Base-by-base conservation (phyloP, 805 yeast genomes). In the Lipomyces starkeyi region DNA sequence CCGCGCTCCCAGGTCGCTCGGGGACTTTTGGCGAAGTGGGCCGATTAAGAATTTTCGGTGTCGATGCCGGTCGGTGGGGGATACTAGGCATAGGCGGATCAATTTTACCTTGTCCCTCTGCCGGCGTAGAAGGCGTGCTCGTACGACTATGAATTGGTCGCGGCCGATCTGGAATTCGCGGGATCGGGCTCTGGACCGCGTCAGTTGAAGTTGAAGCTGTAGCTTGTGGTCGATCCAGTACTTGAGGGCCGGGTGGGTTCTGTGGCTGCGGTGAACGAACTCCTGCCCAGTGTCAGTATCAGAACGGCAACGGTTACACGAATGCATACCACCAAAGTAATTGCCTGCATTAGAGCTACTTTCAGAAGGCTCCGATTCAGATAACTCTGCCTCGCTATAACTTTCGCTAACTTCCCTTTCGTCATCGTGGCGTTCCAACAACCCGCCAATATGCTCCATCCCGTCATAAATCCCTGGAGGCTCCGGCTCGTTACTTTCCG, bases 191-290 rank as follows among this genome's bases (percentile, higher is more conserved):
- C 47, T n/a, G 70, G 73, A 40, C 71, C 53, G 53, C n/a, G 32
- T 37, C 62, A 9, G 20, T n/a, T 14, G 56, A 35, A 37, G 94
- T 89, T 20, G 91, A 87, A 73, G 90, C 90, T 74, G 89, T 14
- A 57, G 17, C 22, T 20, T 17, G 61, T 11, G 61, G 29, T 32
- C 4, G 60, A 14, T 58, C 60, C 22, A 47, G 60, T 17, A 22
- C 22, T 37, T 37, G 49, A 34, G 53, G 11, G 3, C 25, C 32
- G 32, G 25, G 49, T 17, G 27, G 49, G 14, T 22, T 58, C n/a
- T 58, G 34, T 27, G 56, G 22, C 56, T 53, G 56, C 7, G 56
- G 56, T 9, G 34, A 29, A 9, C n/a, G 34, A 11, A 29, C 3
- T 53, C 29, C 35, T 49, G 55, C 1, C 0, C 25, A 13, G 13